Conservation (phyloP, 768 basidiomycete genomes). For the Cystofilobasidium capitatum region DNA sequence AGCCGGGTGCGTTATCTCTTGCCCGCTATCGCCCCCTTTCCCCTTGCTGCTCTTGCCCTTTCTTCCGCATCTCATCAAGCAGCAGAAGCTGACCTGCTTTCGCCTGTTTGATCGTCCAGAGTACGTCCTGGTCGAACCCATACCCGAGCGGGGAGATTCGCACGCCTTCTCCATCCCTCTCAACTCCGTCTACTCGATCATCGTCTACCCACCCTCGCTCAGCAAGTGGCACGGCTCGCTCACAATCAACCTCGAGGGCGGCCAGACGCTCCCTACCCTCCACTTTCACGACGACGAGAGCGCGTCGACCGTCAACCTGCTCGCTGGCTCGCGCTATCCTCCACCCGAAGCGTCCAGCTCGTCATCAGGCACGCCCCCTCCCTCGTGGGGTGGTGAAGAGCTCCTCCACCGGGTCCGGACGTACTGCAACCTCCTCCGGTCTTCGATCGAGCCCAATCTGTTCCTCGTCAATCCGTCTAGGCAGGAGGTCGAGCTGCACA, state of each 20-base stretch:
- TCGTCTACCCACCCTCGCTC: slow-evolving; percentile 60
- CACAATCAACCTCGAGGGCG: slow-evolving; percentile 23
- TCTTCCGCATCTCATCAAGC: too few relatives aligned
- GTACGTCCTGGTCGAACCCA: slow-evolving; percentile 29
- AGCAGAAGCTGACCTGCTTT: background rate
- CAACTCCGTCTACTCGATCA: slow-evolving; percentile 76
- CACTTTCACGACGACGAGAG: slow-evolving; percentile 98
- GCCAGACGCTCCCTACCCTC: slow-evolving; percentile 40
- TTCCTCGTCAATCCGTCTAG: slow-evolving; percentile 88
- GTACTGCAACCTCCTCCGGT: slow-evolving; percentile 74
- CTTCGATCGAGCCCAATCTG: slow-evolving; percentile 70
- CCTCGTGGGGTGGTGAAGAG: slow-evolving; percentile 74
- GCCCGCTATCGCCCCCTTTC: background rate
- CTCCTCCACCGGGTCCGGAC: slow-evolving; percentile 63
- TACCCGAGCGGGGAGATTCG: slow-evolving; percentile 23
- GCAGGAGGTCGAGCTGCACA: slow-evolving; percentile 81
- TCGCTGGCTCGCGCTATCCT: slow-evolving; percentile 25
- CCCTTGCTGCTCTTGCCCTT: background rate
- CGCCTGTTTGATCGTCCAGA: slow-evolving; percentile 1
- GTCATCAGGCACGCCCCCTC: slow-evolving; percentile 41
- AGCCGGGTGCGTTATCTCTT: background rate
- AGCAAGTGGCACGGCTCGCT: slow-evolving; percentile 21
- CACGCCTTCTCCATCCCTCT: slow-evolving; percentile 94
- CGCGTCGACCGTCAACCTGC: slow-evolving; percentile 46
- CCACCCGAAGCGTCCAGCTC: slow-evolving; percentile 30